phyloP scores from a whole-genome alignment of 306 rosid genomes.

The Dalbergia cochinchinensis region DNA sequence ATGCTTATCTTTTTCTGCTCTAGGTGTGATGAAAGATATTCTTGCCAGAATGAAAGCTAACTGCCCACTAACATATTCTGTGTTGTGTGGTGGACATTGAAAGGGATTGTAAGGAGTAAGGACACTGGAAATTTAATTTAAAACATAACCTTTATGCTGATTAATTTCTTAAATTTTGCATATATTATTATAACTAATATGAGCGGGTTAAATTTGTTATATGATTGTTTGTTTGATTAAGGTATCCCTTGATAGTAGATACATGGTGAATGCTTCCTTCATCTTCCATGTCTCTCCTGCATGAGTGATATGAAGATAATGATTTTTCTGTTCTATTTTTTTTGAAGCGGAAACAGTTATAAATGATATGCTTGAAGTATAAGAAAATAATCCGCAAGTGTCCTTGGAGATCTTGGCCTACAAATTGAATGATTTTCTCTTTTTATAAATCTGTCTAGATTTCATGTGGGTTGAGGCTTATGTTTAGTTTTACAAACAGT shows the following conservation, averaged over 20 bases:
- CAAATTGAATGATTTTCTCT: too few relatives aligned
- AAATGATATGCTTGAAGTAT: not conserved
- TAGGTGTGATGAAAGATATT: conserved; percentile 3
- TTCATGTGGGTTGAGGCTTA: too few relatives aligned
- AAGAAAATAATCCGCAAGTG: not conserved
- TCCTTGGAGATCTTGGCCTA: too few relatives aligned
- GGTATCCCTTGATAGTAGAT: not conserved
- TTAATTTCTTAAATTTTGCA: conserved; percentile 16
- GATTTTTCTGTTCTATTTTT: too few relatives aligned
- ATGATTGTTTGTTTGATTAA: not conserved
- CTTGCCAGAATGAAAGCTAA: not conserved
- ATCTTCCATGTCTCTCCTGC: too few relatives aligned
- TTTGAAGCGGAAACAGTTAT: too few relatives aligned
- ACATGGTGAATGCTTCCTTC: too few relatives aligned
- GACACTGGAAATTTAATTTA: not conserved
- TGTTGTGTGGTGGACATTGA: conserved; percentile 34
- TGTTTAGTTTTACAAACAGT: too few relatives aligned
- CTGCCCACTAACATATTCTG: not conserved
- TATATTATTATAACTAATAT: not conserved
- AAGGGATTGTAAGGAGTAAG: conserved; percentile 19
- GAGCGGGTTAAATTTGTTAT: not conserved
- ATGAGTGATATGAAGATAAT: too few relatives aligned
- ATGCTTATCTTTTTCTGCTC: conserved; percentile 20
- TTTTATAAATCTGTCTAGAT: too few relatives aligned
- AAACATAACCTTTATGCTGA: not conserved